phyloP scores from a whole-genome alignment of 345 rosid genomes.

The Gossypium ekmanianum region DNA sequence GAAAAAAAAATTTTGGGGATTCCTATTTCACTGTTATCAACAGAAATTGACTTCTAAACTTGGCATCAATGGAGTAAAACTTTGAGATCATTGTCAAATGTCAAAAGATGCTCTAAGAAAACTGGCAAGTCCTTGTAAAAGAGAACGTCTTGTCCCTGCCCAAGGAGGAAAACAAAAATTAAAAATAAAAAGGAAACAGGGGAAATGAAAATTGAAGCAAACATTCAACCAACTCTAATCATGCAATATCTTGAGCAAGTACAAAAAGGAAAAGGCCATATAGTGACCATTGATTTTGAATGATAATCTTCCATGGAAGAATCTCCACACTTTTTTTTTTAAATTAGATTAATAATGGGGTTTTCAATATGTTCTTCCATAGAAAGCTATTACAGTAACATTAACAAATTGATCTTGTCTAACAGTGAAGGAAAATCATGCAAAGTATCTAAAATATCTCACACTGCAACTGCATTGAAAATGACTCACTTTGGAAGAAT shows the following conservation, averaged over 20 bases:
- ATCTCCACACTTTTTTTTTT: neutral
- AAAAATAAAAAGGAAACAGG: neutral
- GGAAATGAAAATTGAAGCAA: neutral
- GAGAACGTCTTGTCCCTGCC: constrained; percentile 3
- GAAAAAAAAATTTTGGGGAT: neutral
- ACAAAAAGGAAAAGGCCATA: constrained; percentile 5
- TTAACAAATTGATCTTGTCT: constrained; percentile 2
- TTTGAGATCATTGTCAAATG: constrained; percentile 10
- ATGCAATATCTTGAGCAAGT: constrained; percentile 13
- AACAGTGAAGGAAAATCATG: constrained; percentile 1
- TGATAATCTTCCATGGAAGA: constrained; percentile 6
- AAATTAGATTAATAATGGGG: constrained; percentile 1
- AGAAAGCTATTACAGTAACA: neutral
- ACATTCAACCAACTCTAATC: constrained; percentile 3
- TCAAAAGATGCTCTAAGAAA: neutral
- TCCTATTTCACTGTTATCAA: neutral
- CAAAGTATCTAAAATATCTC: neutral
- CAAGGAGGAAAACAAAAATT: neutral
- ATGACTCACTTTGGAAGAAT: constrained; percentile 6
- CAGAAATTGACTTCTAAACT: neutral
- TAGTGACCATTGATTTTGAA: constrained; percentile 9
- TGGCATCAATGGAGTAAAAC: neutral
- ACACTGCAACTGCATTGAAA: constrained; percentile 15
- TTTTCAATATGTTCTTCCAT: constrained; percentile 5
- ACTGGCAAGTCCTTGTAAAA: neutral